Conservation (phyloP, 176 grass and related monocot species). For the Olyra latifolia region DNA sequence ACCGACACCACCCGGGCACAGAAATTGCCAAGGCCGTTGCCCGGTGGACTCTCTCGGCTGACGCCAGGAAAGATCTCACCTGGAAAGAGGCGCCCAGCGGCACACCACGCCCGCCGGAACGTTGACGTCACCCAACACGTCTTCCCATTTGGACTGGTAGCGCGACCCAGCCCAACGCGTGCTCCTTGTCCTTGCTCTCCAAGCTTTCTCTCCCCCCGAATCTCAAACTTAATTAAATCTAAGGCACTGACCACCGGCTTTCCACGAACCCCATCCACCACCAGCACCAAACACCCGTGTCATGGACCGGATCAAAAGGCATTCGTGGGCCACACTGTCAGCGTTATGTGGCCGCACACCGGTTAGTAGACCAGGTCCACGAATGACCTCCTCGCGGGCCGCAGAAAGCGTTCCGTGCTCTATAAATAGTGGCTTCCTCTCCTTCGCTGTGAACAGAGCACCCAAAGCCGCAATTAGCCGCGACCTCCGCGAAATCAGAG, state of each 20-base stretch:
- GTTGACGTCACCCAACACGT: constrained; percentile 60
- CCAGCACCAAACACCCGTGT: not conserved
- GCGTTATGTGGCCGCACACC: rapidly evolving
- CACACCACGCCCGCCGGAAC: not conserved
- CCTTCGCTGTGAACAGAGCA: not conserved
- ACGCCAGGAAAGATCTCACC: constrained; percentile 37
- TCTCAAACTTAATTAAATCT: not conserved
- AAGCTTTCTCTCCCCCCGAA: constrained; percentile 12
- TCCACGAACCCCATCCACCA: not conserved
- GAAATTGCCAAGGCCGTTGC: not conserved
- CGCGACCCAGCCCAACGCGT: not conserved
- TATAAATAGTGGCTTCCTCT: constrained; percentile 46
- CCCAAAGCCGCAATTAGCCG: constrained; percentile 26
- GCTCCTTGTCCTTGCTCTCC: constrained; percentile 48
- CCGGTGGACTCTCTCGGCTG: not conserved
- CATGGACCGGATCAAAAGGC: not conserved
- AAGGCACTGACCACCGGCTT: not conserved
- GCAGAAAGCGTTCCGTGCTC: not conserved
- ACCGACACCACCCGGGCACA: not conserved
- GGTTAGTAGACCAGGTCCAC: not conserved
- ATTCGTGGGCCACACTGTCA: not conserved
- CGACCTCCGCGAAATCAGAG: constrained; percentile 16
- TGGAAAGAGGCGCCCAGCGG: not conserved
- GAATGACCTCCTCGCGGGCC: not conserved
- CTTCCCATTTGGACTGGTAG: constrained; percentile 39